Evolutionary conservation across 202 grass and related monocot species (phyloP), one percentile per base, ranked within the genome.

Genomic region (Panicum hallii): DNA sequence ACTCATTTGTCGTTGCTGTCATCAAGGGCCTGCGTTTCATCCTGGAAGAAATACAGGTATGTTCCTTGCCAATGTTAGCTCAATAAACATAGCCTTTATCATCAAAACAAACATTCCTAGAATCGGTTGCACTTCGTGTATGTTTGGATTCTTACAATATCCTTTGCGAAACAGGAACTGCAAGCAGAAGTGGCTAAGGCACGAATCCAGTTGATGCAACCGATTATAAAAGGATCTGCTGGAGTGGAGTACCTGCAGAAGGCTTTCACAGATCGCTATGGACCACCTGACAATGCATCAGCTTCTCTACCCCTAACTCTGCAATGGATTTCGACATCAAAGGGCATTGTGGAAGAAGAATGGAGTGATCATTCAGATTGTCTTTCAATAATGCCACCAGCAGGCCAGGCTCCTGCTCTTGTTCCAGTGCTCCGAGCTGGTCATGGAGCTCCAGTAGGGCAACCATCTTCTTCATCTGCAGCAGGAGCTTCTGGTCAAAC

Each of bases 191-290:
- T 99, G 40, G 97, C 90, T 52, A 90, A 92, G 63, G 91, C 91
- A 53, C 93, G 74, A 44, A 92, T 99, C 72, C 90, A 96, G 66
- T 74, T 97, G 68, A 77, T 99, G 78, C 86, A 94, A 70, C 97
- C 90, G 1, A 87, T 94, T 50, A 83, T 99, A 74, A 92, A 91
- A 89, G 93, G 92, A 23, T 92, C 91, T 78, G 90, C 79, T 17
- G 97, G 97, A 88, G 82, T 94, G 50, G 93, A 94, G 70, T 99
- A 99, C 73, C 88, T 99, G 78, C 91, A 94, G 65, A 92, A 97
- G 77, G 91, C 93, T 82, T 98, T 95, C 81, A 9, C 79, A 17
- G 91, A 94, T 79, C 93, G 75, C 36, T 96, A 88, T 72, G 91
- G 93, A 42, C 70, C 82, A 74, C 90, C 91, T 62, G 68, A 66